phyloP scores from a whole-genome alignment of 345 rosid species.

The Pelargonium nanum region DNA sequence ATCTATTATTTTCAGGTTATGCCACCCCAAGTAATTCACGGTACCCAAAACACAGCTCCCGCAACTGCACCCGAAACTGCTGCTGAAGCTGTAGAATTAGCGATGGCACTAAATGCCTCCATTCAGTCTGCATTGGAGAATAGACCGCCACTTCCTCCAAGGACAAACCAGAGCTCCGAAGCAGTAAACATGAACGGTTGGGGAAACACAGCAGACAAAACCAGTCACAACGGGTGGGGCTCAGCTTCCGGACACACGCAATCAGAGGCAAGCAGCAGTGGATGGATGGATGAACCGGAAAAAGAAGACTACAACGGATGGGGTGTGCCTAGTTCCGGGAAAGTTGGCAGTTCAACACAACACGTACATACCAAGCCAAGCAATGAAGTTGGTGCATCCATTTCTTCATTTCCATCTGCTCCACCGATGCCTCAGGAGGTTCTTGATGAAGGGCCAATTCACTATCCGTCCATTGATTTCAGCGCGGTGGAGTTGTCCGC shows the following conservation, averaged over 20 bases:
- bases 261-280: not conserved
- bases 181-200: not conserved
- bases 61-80: constrained; percentile 59
- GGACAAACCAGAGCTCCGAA: too few relatives aligned
- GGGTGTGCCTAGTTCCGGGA: not conserved
- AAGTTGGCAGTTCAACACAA: constrained; percentile 1
- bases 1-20: constrained; percentile 2
- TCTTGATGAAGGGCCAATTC: constrained; percentile 54
- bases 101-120: constrained; percentile 72
- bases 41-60: constrained; percentile 24
- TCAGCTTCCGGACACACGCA: not conserved
- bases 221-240: not conserved
- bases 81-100: constrained; percentile 52
- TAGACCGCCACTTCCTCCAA: constrained; percentile 23
- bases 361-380: not conserved
- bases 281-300: not conserved
- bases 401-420: constrained; percentile 42
- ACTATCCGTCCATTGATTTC: constrained; percentile 67
- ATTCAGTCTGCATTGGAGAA: constrained; percentile 47
- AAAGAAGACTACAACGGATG: not conserved
- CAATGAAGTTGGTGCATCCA: not conserved
- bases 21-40: constrained; percentile 35
- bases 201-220: not conserved
- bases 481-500: constrained; percentile 43
- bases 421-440: constrained; percentile 37